Evolutionary conservation across 176 grass and related monocot species (phyloP).

Genomic region (Raddia guianensis): DNA sequence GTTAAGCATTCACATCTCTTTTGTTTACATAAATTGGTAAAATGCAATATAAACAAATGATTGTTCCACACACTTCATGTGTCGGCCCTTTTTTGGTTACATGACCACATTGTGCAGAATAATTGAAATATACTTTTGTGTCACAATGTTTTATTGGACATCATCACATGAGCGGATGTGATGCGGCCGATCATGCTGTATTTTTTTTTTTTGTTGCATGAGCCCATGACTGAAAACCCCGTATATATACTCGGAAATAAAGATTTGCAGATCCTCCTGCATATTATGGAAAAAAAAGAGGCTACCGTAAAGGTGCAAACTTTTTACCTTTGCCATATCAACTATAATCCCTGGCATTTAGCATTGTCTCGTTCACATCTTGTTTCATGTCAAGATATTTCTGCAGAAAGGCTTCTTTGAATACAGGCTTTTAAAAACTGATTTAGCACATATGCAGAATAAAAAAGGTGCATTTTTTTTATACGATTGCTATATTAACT

Average conservation of each 20-base stretch:
- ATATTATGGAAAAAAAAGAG: background rate
- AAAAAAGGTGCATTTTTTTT: constrained; percentile 34
- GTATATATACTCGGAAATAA: constrained; percentile 5
- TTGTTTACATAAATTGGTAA: constrained; percentile 17
- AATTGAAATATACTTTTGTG: background rate
- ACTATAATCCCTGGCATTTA: background rate
- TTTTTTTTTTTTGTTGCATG: background rate
- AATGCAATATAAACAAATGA: background rate
- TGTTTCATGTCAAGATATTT: constrained; percentile 26
- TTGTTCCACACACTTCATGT: constrained; percentile 12
- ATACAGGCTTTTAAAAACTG: background rate
- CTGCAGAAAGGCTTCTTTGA: background rate
- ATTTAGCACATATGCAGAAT: constrained; percentile 45
- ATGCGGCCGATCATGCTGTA: background rate
- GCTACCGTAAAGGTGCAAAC: background rate
- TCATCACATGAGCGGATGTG: constrained; percentile 11
- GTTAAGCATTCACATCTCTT: background rate
- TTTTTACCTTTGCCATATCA: constrained; percentile 5
- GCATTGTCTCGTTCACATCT: constrained; percentile 18
- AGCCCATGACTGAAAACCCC: background rate
- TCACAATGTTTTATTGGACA: background rate
- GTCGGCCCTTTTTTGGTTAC: background rate
- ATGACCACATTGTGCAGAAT: background rate
- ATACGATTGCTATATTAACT: background rate
- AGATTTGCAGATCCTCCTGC: background rate